Base-by-base conservation (phyloP, 495 filamentous ascomycete genomes). In the Annulohypoxylon maeteangense region DNA sequence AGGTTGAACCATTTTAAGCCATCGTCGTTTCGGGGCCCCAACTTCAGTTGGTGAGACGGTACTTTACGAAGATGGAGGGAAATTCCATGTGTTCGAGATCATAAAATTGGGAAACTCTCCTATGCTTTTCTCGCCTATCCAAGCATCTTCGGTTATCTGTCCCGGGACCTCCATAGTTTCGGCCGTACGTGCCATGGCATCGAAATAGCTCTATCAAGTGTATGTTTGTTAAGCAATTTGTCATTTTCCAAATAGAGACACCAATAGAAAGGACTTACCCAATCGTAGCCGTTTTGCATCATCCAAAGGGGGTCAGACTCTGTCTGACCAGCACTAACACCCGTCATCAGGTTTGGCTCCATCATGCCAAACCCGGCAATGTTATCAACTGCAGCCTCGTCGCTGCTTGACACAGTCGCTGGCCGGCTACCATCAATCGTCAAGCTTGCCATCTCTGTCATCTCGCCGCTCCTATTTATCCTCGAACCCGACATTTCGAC, bases 151-250 rank as follows among this genome's bases (percentile, higher is more conserved):
- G 29, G 62, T 31, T 31, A 65, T 40, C 36, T 70, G 68, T 20
- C 38, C 20, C 4, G 58, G 27, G 40, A 66, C 57, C 42, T 68
- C 23, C 8, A 62, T 51, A 3, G 6, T 8, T 14, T 74, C 68
- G 42, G 44, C 59, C n/a, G 62, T 64, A 47, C 51, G 65, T 31
- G 74, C 57, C 56, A 74, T 66, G 44, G 75, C 55, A 45, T 76
- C 75, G 27, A 78, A 74, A 67, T 74, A 75, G 53, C 42, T 67
- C 75, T 78, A 57, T 55, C 66, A 40, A 45, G 45, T 31, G 48
- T 48, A n/a, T 47, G 22, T 61, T 40, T 25, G 40, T 77, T 60
- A 77, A 77, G 57, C 42, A 55, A 53, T 31, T 54, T 27, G n/a
- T 7, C n/a, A 51, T 16, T 12, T 10, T 1, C 38, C n/a, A 45